A percentile compares a stretch with the other conserved stretches of the same genome.
phyloP scores from a whole-genome alignment of 176 grass and related monocot species.

The Eragrostis curvula region DNA sequence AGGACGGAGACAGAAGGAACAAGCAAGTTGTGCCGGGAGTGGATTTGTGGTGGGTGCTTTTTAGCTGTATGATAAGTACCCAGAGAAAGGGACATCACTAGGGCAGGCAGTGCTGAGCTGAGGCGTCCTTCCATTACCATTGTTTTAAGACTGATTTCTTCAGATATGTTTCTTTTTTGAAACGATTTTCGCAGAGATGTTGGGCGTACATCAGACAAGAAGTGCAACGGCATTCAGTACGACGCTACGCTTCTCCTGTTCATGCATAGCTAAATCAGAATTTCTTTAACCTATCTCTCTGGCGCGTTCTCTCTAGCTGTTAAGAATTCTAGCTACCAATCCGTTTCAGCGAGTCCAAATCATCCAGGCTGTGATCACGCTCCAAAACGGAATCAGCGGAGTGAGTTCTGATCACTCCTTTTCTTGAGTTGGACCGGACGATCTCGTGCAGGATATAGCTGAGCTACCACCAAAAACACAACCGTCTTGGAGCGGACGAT shows the following conservation, averaged over 20 bases:
- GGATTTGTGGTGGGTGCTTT: slow-evolving; percentile 53
- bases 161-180: no score
- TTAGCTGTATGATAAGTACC: slow-evolving; percentile 58
- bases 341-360: slow-evolving; percentile 47
- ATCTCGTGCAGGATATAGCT: slow-evolving; percentile 19
- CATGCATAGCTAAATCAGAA: slow-evolving; percentile 28
- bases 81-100: slow-evolving; percentile 36
- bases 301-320: neutral
- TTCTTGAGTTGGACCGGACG: slow-evolving; percentile 31
- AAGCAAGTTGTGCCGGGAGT: slow-evolving; percentile 36
- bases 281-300: neutral
- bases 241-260: slow-evolving; percentile 33
- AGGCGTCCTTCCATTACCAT: neutral
- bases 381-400: slow-evolving; percentile 47
- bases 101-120: neutral
- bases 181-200: neutral
- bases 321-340: slow-evolving; percentile 34
- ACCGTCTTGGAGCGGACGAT: neutral
- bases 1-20: slow-evolving; percentile 57
- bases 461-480: slow-evolving; percentile 23
- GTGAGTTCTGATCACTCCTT: slow-evolving; percentile 27
- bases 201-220: slow-evolving; percentile 29
- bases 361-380: slow-evolving; percentile 66
- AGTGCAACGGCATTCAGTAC: slow-evolving; percentile 39
- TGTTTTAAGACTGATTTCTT: no score